These are phyloP conservation scores for Komagataella pseudopastoris DNA, from an alignment of 805 yeast species.

Conservation along the genomic window DNA sequence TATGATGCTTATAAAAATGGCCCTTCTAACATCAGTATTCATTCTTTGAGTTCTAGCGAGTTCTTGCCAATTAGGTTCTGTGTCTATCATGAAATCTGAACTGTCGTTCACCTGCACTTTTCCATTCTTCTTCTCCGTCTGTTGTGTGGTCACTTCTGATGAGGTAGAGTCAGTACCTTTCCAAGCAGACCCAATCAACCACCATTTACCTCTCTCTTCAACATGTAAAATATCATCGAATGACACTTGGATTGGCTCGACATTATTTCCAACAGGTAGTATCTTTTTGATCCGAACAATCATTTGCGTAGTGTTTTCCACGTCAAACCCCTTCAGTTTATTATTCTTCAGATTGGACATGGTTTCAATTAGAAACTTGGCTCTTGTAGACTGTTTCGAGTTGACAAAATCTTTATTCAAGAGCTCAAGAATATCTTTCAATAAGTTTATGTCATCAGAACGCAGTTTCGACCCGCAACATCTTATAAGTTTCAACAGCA, in stretches of 20 bases:
- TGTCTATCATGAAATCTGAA: constrained; percentile 37
- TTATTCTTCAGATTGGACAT: constrained; percentile 80
- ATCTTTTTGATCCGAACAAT: constrained; percentile 49
- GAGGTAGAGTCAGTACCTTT: constrained; percentile 37
- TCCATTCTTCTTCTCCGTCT: constrained; percentile 1
- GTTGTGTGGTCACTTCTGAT: constrained; percentile 1
- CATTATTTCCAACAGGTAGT: constrained; percentile 35
- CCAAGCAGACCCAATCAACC: constrained; percentile 99
- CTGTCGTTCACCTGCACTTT: constrained; percentile 21
- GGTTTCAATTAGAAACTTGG: constrained; percentile 75
- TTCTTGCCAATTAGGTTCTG: constrained; percentile 81
- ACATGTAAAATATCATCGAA: constrained; percentile 69
- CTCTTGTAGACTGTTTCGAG: constrained; percentile 31
- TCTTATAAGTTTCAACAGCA: constrained; percentile 57
- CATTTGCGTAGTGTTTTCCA: constrained; percentile 39
- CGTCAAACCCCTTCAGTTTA: constrained; percentile 41
- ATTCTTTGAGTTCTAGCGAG: constrained; percentile 78
- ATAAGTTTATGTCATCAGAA: constrained; percentile 76
- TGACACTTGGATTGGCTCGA: constrained; percentile 76
- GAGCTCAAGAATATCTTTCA: constrained; percentile 61
- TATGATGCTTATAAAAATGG: constrained; percentile 89
- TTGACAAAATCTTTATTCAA: constrained; percentile 32
- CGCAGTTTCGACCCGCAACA: constrained; percentile 78
- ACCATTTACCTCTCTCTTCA: constrained; percentile 89
- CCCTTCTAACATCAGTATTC: constrained; percentile 92